Conservation (phyloP, 495 filamentous ascomycete species). For the Aspergillus sclerotiicarbonarius region DNA sequence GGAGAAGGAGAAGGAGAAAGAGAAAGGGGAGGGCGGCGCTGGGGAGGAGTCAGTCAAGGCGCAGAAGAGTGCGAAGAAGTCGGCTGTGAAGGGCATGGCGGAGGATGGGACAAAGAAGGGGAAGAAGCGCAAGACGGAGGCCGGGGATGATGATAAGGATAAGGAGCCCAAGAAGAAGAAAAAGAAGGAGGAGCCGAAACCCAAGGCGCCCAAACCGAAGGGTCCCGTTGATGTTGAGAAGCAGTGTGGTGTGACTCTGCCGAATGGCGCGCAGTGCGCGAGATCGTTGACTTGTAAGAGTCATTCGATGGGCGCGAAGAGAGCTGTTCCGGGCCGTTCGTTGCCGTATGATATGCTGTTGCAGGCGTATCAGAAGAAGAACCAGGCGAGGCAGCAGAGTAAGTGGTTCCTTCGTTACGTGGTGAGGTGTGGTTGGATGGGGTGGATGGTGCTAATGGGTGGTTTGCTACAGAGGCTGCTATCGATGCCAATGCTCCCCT, state of each 20-base stretch:
- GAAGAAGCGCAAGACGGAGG: slow-evolving; percentile 91
- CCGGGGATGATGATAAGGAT: slow-evolving; percentile 60
- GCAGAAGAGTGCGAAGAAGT: slow-evolving; percentile 71
- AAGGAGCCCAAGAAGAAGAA: slow-evolving; percentile 84
- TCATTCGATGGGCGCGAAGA: slow-evolving; percentile 94
- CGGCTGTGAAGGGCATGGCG: slow-evolving; percentile 60
- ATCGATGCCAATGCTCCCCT: slow-evolving; percentile 93
- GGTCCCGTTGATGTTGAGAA: slow-evolving; percentile 96
- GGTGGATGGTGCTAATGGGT: slow-evolving; percentile 14
- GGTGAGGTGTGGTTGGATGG: not conserved
- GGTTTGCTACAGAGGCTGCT: slow-evolving; percentile 65
- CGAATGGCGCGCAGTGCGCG: slow-evolving; percentile 84
- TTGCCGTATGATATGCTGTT: slow-evolving; percentile 94
- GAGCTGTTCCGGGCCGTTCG: slow-evolving; percentile 82
- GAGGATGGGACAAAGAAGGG: slow-evolving; percentile 65
- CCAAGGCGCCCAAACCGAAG: slow-evolving; percentile 84
- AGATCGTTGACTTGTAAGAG: slow-evolving; percentile 94
- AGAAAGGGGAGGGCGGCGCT: slow-evolving; percentile 29
- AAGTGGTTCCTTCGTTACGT: slow-evolving; percentile 28
- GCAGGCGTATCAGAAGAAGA: slow-evolving; percentile 96
- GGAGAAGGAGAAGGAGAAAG: slow-evolving; percentile 31
- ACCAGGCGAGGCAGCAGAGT: slow-evolving; percentile 96
- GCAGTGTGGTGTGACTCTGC: slow-evolving; percentile 89
- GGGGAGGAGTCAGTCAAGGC: slow-evolving; percentile 40
- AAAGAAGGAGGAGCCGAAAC: slow-evolving; percentile 88